Base-by-base conservation (phyloP, 2,329 filamentous ascomycete genomes). In the Botrytis cinerea region DNA sequence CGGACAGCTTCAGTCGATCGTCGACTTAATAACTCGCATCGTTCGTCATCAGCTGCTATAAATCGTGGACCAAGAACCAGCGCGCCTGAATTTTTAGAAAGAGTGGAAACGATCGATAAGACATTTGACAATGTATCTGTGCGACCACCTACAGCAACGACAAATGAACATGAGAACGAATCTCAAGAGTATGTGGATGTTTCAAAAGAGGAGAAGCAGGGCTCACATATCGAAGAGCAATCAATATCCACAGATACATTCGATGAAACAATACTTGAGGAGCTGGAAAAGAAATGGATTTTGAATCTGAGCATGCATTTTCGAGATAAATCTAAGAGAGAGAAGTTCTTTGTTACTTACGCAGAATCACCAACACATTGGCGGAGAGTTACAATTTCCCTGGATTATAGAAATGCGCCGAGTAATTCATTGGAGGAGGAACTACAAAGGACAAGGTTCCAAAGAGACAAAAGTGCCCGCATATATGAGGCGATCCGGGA, bases 221-320 rank as follows among this genome's bases (percentile, higher is more conserved):
- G 76, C 8, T 76, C 76, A 7, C 72, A 75, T 70, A 72, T 78
- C 35, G 78, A 80, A 48, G 78, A 79, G 35, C 71, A 76, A 75
- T 78, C 77, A 67, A 76, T 81, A 71, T 78, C 79, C 71, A 79
- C 77, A 60, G 79, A 76, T 72, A 76, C 80, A 25, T 88, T 92
- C 78, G 89, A 92, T 71, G 84, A 86, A 70, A 85, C 89, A 78
- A 87, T 97, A 76, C 89, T 92, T 76, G 89, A 93, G 75, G 95
- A 98, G 82, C 87, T 98, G 72, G 94, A 98, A 80, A 89, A 87
- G 75, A 91, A 89, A 79, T 99, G 96, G 96, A 98, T 99, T 74
- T 86, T 99, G 78, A 99, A 99, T 80, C 87, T 98, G 74, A 98
- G 94, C 83, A 98, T 99, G 96, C 94, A 97, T 82, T 99, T 98